These are phyloP conservation scores for Trypanosoma vivax DNA, from an alignment of 208 protist species.

Conservation along the genomic window DNA sequence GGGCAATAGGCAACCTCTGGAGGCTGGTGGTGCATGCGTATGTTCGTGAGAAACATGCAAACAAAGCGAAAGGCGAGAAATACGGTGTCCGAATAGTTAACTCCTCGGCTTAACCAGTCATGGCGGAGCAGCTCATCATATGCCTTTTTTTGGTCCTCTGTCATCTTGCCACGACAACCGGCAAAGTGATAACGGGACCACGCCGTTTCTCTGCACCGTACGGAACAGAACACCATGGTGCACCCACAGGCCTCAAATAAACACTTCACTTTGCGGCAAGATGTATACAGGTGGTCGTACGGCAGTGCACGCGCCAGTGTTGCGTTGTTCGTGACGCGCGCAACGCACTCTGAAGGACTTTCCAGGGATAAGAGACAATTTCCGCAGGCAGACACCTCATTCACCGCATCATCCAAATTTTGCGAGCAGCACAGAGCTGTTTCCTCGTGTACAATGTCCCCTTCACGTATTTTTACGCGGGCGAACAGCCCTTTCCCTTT, in stretches of 20 bases:
- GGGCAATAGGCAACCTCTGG: conserved; percentile 30
- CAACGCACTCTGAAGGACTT: conserved; percentile 32
- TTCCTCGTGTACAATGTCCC: conserved; percentile 54
- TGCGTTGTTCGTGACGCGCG: conserved; percentile 30
- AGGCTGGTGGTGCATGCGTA: conserved; percentile 22
- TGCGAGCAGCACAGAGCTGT: conserved; percentile 67
- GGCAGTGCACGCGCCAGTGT: conserved; percentile 25
- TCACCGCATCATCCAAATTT: conserved; percentile 52
- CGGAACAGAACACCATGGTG: conserved; percentile 44
- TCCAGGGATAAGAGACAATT: conserved; percentile 57
- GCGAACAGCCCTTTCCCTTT: conserved; percentile 70
- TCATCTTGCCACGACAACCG: conserved; percentile 40
- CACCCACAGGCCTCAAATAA: conserved; percentile 34
- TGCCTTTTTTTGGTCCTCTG: conserved; percentile 23
- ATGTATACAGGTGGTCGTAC: conserved; percentile 20
- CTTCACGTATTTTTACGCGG: conserved; percentile 17
- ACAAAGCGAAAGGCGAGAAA: conserved; percentile 51
- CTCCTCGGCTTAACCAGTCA: conserved; percentile 53
- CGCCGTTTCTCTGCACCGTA: conserved; percentile 41
- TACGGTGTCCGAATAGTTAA: conserved; percentile 69
- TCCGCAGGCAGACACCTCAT: conserved; percentile 35
- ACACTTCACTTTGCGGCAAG: conserved; percentile 24
- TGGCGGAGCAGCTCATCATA: conserved; percentile 26
- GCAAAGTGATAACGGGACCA: conserved; percentile 36
- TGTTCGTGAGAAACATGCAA: conserved; percentile 29